phyloP scores from a whole-genome alignment of 164 flowering plant species.

The Chloranthus sessilifolius region DNA sequence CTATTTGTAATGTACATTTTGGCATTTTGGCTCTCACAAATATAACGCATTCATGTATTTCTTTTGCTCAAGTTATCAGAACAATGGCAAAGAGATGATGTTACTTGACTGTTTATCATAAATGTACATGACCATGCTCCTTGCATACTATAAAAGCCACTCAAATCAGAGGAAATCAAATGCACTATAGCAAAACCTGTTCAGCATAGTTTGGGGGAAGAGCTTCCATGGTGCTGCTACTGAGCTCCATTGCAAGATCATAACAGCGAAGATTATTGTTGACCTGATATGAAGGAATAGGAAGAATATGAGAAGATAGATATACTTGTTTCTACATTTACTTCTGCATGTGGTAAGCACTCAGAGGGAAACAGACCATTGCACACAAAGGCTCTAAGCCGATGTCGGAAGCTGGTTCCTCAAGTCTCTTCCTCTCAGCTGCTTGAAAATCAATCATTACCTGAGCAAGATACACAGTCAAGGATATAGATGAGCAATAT shows the following conservation, averaged over 20 bases:
- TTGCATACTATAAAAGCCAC: too few relatives aligned
- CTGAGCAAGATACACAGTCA: constrained; percentile 23
- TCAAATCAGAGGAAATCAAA: constrained; percentile 4
- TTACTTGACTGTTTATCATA: too few relatives aligned
- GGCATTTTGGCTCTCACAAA: too few relatives aligned
- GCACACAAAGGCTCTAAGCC: constrained; percentile 95
- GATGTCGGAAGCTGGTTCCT: constrained; percentile 95
- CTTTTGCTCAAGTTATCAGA: too few relatives aligned
- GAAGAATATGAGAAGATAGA: not conserved
- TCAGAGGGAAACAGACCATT: constrained; percentile 55
- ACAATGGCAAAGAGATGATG: too few relatives aligned
- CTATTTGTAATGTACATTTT: too few relatives aligned
- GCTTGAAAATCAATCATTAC: constrained; percentile 99
- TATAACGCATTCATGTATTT: too few relatives aligned
- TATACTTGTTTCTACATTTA: too few relatives aligned
- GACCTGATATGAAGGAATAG: constrained; percentile 38
- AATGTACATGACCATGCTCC: too few relatives aligned
- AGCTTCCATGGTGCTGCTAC: constrained; percentile 82
- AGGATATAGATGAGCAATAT: not conserved
- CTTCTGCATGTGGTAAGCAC: too few relatives aligned
- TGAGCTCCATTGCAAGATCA: constrained; percentile 96
- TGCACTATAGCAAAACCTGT: constrained; percentile 47
- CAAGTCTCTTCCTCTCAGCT: constrained; percentile 83
- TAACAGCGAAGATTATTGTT: constrained; percentile 96
- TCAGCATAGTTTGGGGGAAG: constrained; percentile 90